Evolutionary conservation across 768 basidiomycete genomes (phyloP), one percentile per base, ranked within the genome.

Genomic region (Kockovaella imperatae): DNA sequence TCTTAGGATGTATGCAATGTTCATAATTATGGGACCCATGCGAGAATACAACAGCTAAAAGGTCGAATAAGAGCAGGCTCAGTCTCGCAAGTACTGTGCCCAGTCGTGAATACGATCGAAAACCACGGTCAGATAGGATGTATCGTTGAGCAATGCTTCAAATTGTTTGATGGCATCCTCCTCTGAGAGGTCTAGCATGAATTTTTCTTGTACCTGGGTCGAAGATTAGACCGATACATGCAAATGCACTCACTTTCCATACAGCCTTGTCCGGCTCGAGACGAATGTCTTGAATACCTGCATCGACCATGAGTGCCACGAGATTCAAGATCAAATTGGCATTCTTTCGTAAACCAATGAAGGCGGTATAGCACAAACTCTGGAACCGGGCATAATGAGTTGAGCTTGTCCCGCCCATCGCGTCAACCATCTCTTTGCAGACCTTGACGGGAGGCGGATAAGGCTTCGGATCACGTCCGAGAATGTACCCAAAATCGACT

Each of bases 381-480:
- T 96, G 90, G 81, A 99, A 99, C 25, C 91, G 83, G 21, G 83
- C 80, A 70, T 96, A 96, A 68, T 97, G 93, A n/a, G 84, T 79
- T 5, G 90, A 93, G 62, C 86, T 81, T 1, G 87, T 83, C 10
- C 95, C 93, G n/a, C 95, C 95, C 90, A 99, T 93, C 10, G 87
- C 93, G 67, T 99, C 95, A 0, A 97, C 88, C 95, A 97, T 99
- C 68, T 97, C 95, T 64, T 93, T 91, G 73, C 91, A 96, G 32
- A 99, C 86, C 69, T 99, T 99, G 57, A 97, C 91, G 11, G 90
- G 87, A 5, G 95, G 95, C 2, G 95, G 91, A 67, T 91, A 93
- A 0, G 90, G 88, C 64, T 99, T 97, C 0, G 95, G 95, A 67
- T 97, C 95, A 2, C 90, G 83, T 2, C 95, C 95, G 13, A 97